These are phyloP conservation scores for Ambrosiella beaveri DNA, from an alignment of 2,329 filamentous ascomycete genomes.

Conservation along the genomic window DNA sequence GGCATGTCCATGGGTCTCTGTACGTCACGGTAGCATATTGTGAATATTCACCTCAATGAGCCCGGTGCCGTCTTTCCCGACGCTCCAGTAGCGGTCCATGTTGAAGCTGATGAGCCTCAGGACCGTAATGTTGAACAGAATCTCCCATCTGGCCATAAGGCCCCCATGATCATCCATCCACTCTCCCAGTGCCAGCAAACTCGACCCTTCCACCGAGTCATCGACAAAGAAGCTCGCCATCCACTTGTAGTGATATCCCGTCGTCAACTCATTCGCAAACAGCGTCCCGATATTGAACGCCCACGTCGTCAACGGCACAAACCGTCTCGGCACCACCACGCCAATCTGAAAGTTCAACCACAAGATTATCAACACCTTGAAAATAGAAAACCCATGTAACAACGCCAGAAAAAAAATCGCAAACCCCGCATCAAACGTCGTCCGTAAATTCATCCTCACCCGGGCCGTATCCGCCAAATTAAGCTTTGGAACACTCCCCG, in stretches of 20 bases:
- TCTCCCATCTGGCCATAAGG: constrained; percentile 79
- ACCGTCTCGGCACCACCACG: constrained; percentile 49
- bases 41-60: constrained; percentile 54
- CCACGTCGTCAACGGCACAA: constrained; percentile 68
- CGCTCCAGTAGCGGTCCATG: constrained; percentile 87
- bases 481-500: constrained; percentile 18
- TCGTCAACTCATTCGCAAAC: constrained; percentile 74
- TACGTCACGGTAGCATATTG: background rate
- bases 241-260: constrained; percentile 55
- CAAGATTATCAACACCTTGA: constrained; percentile 70
- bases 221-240: constrained; percentile 31
- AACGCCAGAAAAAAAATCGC: constrained; percentile 60
- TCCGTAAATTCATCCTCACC: constrained; percentile 32
- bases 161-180: constrained; percentile 68
- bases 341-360: constrained; percentile 68
- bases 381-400: constrained; percentile 68
- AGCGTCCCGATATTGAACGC: constrained; percentile 70
- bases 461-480: constrained; percentile 41
- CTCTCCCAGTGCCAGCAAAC: constrained; percentile 42
- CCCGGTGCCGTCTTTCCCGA: constrained; percentile 40
- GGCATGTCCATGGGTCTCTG: background rate
- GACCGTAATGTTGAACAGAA: constrained; percentile 94
- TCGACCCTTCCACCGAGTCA: constrained; percentile 18
- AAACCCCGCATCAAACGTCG: constrained; percentile 70
- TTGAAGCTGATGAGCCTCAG: constrained; percentile 92